Evolutionary conservation across 164 flowering plant genomes (phyloP).

Genomic region (Santalum album): DNA sequence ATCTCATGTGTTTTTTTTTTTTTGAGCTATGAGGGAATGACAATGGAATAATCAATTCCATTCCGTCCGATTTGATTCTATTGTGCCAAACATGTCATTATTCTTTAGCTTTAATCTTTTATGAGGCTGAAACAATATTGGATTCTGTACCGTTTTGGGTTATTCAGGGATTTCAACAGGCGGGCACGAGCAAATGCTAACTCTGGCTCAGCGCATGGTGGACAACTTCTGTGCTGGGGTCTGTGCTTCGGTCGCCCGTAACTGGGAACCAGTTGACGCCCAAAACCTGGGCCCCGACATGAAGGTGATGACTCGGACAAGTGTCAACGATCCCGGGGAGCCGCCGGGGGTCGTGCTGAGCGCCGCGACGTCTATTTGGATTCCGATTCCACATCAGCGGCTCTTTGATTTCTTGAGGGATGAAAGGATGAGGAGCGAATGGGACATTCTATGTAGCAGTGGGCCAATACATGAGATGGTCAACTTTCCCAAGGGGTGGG

Average conservation of each 20-base stretch:
- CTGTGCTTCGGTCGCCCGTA: slow-evolving; percentile 36
- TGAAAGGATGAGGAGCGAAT: slow-evolving; percentile 36
- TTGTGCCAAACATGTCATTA: no score
- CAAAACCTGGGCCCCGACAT: slow-evolving; percentile 35
- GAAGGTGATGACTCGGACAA: slow-evolving; percentile 41
- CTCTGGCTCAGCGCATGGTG: slow-evolving; percentile 64
- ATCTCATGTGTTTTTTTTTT: no score
- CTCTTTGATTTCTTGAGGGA: slow-evolving; percentile 59
- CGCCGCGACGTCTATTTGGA: slow-evolving; percentile 68
- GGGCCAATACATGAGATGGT: slow-evolving; percentile 53
- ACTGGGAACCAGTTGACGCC: slow-evolving; percentile 47
- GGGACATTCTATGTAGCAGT: slow-evolving; percentile 72
- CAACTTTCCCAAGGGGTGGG: slow-evolving; percentile 52
- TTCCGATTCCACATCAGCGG: slow-evolving; percentile 43
- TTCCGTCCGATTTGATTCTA: no score
- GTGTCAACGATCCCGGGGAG: slow-evolving; percentile 53
- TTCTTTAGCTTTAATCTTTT: no score
- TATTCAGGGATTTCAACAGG: slow-evolving; percentile 19
- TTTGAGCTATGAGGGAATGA: no score
- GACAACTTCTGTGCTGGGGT: slow-evolving; percentile 57
- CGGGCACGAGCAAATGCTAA: slow-evolving; percentile 54
- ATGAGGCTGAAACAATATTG: no score
- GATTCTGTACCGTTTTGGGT: background rate
- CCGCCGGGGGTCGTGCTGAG: slow-evolving; percentile 61
- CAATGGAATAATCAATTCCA: no score